Base-by-base conservation (phyloP, 192 early-diverging fungal genomes). In the Coemansia sp. region DNA sequence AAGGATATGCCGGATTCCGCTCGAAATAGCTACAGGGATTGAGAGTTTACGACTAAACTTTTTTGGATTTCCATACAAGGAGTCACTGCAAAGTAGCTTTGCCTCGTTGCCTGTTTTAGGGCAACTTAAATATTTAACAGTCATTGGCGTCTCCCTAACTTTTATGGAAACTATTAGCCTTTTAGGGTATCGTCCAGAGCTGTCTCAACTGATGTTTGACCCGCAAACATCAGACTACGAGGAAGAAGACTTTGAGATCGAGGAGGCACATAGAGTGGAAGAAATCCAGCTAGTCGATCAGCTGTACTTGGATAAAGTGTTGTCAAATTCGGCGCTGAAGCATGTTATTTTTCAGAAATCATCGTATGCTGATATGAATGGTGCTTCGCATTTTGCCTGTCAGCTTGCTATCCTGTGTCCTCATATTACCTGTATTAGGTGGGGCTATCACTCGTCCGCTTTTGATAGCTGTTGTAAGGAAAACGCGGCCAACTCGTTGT, bases 341-440 rank as follows among this genome's bases (percentile, higher is more conserved):
- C 57, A 69, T 5, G 39, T 75, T 5, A 39, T 75, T 40, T 75
- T 75, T 19, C 67, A 63, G 13, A n/a, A 55, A 46, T 58, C 46
- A 10, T 17, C 58, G 6, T 61, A 55, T 59, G 53, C 68, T 1
- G 63, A 69, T 17, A 69, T 75, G 63, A 64, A 66, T 1, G 64
- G 63, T 6, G 33, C 67, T 0, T n/a, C 73, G 3, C 73, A 75
- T 30, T 69, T 66, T 66, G 73, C 73, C 7, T 44, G 59, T 2
- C 63, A 52, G 23, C 59, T 75, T 43, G 67, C 63, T 1, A 37
- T 75, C 23, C 46, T 75, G 40, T 75, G 73, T 30, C 50, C 64
- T 2, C 53, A 26, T 6, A 16, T 69, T 21, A 28, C 47, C 1
- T 63, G 73, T n/a, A 23, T 75, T 16, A 58, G 73, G 16, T 75